Conservation (phyloP, 2,329 filamentous ascomycete species). For the Curvularia sp. region DNA sequence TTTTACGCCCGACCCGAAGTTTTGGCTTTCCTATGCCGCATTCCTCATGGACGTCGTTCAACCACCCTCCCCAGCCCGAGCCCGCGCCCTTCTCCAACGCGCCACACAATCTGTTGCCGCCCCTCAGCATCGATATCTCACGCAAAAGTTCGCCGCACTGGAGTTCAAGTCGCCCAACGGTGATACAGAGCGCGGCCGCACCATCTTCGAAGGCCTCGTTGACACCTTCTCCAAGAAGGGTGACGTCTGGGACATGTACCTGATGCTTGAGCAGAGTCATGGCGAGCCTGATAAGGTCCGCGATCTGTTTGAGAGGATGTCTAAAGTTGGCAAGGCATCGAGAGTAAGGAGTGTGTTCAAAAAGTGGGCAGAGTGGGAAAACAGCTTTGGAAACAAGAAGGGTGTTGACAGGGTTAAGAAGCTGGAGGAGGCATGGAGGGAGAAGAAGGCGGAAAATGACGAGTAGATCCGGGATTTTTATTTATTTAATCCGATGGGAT, state of each 20-base stretch:
- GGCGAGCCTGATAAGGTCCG: slow-evolving; percentile 66
- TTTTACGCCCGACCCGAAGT: slow-evolving; percentile 76
- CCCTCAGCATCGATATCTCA: slow-evolving; percentile 74
- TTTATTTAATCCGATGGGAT: background rate
- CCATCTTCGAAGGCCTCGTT: slow-evolving; percentile 89
- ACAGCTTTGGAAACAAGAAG: slow-evolving; percentile 71
- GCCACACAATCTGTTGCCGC: slow-evolving; percentile 82
- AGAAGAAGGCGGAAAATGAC: slow-evolving; percentile 43
- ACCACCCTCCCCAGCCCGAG: slow-evolving; percentile 76
- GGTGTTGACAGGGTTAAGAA: slow-evolving; percentile 73
- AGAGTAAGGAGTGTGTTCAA: slow-evolving; percentile 89
- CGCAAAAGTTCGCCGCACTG: slow-evolving; percentile 86
- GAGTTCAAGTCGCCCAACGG: slow-evolving; percentile 87
- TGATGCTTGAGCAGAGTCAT: slow-evolving; percentile 80
- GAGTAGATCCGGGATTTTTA: background rate
- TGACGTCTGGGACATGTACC: slow-evolving; percentile 90
- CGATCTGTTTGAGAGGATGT: slow-evolving; percentile 82
- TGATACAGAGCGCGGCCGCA: slow-evolving; percentile 88
- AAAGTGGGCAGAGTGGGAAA: slow-evolving; percentile 90
- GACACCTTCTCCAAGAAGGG: slow-evolving; percentile 86
- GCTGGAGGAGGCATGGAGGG: slow-evolving; percentile 74
- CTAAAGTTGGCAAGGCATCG: slow-evolving; percentile 73
- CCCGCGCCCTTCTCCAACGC: slow-evolving; percentile 78
- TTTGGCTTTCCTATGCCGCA: slow-evolving; percentile 94
- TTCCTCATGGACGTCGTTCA: slow-evolving; percentile 81